Conservation (phyloP, 495 filamentous ascomycete species). For the Immersiella caudata region DNA sequence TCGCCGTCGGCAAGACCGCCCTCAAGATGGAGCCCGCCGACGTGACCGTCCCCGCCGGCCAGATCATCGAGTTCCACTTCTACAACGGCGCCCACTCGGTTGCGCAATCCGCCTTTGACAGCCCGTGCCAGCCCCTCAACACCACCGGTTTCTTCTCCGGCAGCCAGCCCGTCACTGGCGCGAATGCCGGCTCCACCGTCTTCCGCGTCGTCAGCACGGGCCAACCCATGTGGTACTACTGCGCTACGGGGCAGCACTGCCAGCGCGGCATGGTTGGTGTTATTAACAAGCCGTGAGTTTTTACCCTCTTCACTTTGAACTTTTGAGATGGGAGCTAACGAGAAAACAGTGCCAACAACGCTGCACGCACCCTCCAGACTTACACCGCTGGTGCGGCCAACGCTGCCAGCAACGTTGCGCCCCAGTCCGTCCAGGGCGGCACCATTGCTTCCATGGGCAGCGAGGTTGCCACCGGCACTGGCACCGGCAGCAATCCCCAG, state of each 20-base stretch:
- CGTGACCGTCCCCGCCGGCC: conserved; percentile 13
- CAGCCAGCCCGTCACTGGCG: neutral
- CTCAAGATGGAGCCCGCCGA: conserved; percentile 16
- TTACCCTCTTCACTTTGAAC: neutral
- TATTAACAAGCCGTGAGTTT: conserved; percentile 23
- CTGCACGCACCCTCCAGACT: neutral
- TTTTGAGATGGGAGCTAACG: neutral
- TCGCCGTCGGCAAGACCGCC: conserved; percentile 12
- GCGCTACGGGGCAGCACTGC: conserved; percentile 27
- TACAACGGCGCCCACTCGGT: conserved; percentile 19
- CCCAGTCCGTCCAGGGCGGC: conserved; percentile 9
- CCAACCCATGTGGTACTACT: conserved; percentile 31
- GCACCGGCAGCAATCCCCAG: neutral
- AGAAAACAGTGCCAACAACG: conserved; percentile 4
- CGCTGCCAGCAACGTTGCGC: conserved; percentile 9
- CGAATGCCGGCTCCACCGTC: conserved; percentile 8
- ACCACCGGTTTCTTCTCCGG: conserved; percentile 15
- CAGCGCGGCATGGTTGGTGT: conserved; percentile 31
- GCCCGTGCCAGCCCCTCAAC: conserved; percentile 16
- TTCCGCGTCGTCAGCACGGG: conserved; percentile 23
- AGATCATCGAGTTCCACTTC: conserved; percentile 22
- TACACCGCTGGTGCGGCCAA: conserved; percentile 4
- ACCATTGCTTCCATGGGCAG: neutral
- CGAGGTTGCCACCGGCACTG: neutral
- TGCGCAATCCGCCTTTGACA: conserved; percentile 20